These are phyloP conservation scores for Cladophialophora bantiana DNA, from an alignment of 2,329 filamentous ascomycete genomes.

Conservation along the genomic window DNA sequence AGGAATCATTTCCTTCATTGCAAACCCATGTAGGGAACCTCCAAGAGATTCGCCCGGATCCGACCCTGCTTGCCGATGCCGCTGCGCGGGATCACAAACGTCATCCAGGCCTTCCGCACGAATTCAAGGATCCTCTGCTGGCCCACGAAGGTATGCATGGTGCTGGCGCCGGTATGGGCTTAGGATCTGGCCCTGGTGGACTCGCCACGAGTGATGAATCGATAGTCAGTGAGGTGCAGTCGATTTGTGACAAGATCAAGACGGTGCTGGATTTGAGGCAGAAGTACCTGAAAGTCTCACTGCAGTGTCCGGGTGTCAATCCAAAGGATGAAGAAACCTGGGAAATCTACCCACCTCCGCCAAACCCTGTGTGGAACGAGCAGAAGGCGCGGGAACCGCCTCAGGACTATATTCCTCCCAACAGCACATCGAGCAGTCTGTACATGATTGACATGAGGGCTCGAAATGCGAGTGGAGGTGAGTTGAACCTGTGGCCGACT, in stretches of 20 bases:
- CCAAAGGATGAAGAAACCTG: constrained; percentile 84
- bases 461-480: constrained; percentile 18
- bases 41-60: constrained; percentile 25
- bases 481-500: constrained; percentile 37
- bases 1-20: constrained; percentile 35
- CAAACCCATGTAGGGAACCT: constrained; percentile 33
- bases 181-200: constrained; percentile 68
- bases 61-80: constrained; percentile 55
- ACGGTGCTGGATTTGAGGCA: constrained; percentile 85
- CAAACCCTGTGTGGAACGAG: constrained; percentile 86
- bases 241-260: constrained; percentile 90
- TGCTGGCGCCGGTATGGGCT: constrained; percentile 64
- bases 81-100: constrained; percentile 57
- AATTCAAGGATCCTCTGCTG: constrained; percentile 61
- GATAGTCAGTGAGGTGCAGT: constrained; percentile 81
- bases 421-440: constrained; percentile 43
- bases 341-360: constrained; percentile 89
- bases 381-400: constrained; percentile 54
- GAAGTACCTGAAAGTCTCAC: constrained; percentile 85
- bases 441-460: constrained; percentile 37
- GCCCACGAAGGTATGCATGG: constrained; percentile 64
- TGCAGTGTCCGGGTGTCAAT: constrained; percentile 83
- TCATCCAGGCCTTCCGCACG: constrained; percentile 62
- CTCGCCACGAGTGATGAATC: constrained; percentile 76
- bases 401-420: constrained; percentile 33